A percentile compares a stretch with the other conserved stretches of the same genome.
Conservation (phyloP, 2,329 filamentous ascomycete species). For the Aureobasidium sp. region DNA sequence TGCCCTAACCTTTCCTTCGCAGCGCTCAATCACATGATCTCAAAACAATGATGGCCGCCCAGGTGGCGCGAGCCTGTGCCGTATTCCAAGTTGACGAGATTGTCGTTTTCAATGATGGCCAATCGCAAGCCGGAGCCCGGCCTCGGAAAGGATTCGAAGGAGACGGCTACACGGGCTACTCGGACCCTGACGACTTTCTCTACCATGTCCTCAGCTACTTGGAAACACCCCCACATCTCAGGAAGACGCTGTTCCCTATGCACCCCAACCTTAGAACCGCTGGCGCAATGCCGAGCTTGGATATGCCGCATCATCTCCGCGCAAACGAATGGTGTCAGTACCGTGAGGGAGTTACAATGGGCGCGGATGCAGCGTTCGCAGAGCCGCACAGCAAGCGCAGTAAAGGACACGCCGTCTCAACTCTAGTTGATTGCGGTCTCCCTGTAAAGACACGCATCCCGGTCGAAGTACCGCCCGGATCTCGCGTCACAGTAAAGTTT, state of each 20-base stretch:
- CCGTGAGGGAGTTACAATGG: constrained; percentile 65
- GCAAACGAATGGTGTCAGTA: constrained; percentile 72
- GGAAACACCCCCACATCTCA: constrained; percentile 77
- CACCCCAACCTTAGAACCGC: constrained; percentile 71
- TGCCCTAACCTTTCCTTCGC: neutral
- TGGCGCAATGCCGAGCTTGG: constrained; percentile 66
- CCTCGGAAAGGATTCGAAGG: constrained; percentile 29
- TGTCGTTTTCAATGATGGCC: constrained; percentile 71
- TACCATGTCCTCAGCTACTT: constrained; percentile 73
- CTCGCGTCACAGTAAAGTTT: constrained; percentile 67
- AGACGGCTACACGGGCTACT: constrained; percentile 56
- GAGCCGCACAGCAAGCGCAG: constrained; percentile 28
- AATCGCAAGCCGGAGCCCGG: constrained; percentile 26
- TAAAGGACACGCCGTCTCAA: constrained; percentile 19
- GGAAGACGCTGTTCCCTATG: constrained; percentile 66
- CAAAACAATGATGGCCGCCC: constrained; percentile 64
- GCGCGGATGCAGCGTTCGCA: constrained; percentile 13
- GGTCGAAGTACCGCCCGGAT: constrained; percentile 59
- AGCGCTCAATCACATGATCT: constrained; percentile 69
- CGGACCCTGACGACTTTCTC: constrained; percentile 73
- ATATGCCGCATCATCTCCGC: constrained; percentile 78
- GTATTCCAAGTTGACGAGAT: constrained; percentile 83
- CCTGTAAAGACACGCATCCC: constrained; percentile 45
- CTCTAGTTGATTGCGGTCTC: constrained; percentile 46
- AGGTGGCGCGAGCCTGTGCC: constrained; percentile 72